Base-by-base conservation (phyloP, 768 basidiomycete genomes). In the Lactifluus pinguis region DNA sequence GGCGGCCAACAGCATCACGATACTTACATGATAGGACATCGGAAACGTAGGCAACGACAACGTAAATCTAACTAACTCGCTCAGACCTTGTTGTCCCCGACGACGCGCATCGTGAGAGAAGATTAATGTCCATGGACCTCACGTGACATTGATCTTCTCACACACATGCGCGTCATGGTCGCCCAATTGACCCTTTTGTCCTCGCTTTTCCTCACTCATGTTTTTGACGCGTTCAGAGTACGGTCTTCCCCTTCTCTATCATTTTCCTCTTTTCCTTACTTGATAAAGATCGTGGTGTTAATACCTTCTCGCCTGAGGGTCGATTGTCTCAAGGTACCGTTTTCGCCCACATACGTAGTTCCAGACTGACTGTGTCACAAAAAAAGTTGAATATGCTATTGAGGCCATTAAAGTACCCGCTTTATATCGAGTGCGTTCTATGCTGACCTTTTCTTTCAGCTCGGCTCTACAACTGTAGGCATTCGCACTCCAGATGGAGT, bases 271-370 rank as follows among this genome's bases (percentile, higher is more conserved):
- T 62, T 29, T 5, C 59, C 10, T 51, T 32, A 30, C n/a, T 1
- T 25, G 15, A 11, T 29, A 8, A 14, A 92, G 95, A 98, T 75
- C 87, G 95, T 69, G 95, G 94, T 79, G 94, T 98, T 59, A 98
- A 97, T 79, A 98, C 95, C 66, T 98, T 98, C 79, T 98, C 95
- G 17, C 95, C 95, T 10, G 95, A 98, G 75, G 95, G 95, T 48
- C 94, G 95, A 70, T 76, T 99, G 64, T 99, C 98, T 77, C 95
- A 99, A 85, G 95, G 95, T 95, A 65, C 52, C 76, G 69, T 19
- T 9, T 15, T 44, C 19, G 36, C 41, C 54, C 53, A 44, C 51
- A 25, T 57, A 44, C 29, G 32, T 19, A 58, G 10, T 53, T 61
- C n/a, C 8, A 58, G 60, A 55, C 70, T 72, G 21, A 73, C 42